Percentiles rank a stretch among this genome's conserved stretches.
Conservation (phyloP, 1,284 basidiomycete species). For the Melampsora americana region DNA sequence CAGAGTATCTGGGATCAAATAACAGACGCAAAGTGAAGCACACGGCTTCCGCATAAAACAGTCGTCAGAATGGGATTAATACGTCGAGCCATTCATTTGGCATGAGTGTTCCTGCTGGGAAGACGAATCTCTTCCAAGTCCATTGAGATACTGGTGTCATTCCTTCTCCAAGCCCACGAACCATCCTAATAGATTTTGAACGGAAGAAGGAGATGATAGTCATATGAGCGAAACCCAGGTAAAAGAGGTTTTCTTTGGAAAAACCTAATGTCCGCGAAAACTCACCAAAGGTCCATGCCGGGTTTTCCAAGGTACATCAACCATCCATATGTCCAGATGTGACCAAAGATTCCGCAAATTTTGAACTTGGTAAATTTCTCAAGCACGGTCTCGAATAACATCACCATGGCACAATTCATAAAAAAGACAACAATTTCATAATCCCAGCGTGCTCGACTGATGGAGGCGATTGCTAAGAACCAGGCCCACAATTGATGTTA, state of each 20-base stretch:
- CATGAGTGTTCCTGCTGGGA: constrained; percentile 12
- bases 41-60: no score
- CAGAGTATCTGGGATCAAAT: no score
- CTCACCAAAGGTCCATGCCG: constrained; percentile 34
- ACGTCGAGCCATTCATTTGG: constrained; percentile 19
- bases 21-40: no score
- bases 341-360: constrained; percentile 15
- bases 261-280: not conserved
- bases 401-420: constrained; percentile 23
- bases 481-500: not conserved
- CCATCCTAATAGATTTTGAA: constrained; percentile 8
- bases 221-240: not conserved
- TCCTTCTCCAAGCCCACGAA: constrained; percentile 20
- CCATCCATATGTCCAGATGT: constrained; percentile 23
- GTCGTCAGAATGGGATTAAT: no score
- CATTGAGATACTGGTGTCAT: constrained; percentile 18
- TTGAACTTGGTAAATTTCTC: constrained; percentile 27
- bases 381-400: constrained; percentile 27
- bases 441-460: constrained; percentile 19
- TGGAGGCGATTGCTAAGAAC: constrained; percentile 23
- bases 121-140: constrained; percentile 27
- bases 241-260: not conserved
- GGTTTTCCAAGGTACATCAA: constrained; percentile 35
- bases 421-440: constrained; percentile 24
- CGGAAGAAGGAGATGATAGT: no score